Base-by-base conservation (phyloP, 345 rosid genomes). In the Citrus cavaleriei region DNA sequence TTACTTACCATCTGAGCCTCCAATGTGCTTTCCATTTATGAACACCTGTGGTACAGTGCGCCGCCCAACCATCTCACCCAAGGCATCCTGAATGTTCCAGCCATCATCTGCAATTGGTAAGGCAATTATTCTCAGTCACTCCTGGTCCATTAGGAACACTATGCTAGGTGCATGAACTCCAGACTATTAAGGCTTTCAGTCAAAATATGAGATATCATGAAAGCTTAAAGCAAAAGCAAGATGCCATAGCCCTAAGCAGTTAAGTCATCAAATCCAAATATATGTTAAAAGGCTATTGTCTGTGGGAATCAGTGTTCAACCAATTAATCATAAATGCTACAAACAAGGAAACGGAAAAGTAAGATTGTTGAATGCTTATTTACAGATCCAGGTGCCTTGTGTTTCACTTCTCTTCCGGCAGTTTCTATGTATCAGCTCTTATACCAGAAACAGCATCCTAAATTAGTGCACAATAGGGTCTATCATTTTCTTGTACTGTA, bases 21-120 rank as follows among this genome's bases (percentile, higher is more conserved):
- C 99, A 7, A 95, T 81, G 84, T 94, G 97, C 85, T 93, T 88
- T 35, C 97, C 94, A 35, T 92, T 78, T 4, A 95, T 83, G 88
- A 95, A 95, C 54, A 95, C 98, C 70, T 93, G 99, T 5, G 99
- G 99, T 7, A 95, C 99, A 5, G 98, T 95, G 74, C 91, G 91
- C 85, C 88, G 89, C 13, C 93, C 92, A 34, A 90, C 83, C 28
- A 83, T 85, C 81, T 87, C 87, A 77, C 88, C 78, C 81, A 92
- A 27, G 46, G 97, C 98, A 83, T 80, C 86, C 83, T 95, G 98
- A 81, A 95, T 86, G 66, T 71, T 80, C 27, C n/a, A 51, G 2
- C 97, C 98, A 85, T 95, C 96, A 14, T 91, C 99, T 95, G 87
- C 42, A 68, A 84, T 70, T 65, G 27, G 71, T 68, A 77, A 57